Evolutionary conservation across 805 yeast genomes (phyloP), one percentile per base, ranked within the genome.

Genomic region (Zygotorulaspora danielsina): DNA sequence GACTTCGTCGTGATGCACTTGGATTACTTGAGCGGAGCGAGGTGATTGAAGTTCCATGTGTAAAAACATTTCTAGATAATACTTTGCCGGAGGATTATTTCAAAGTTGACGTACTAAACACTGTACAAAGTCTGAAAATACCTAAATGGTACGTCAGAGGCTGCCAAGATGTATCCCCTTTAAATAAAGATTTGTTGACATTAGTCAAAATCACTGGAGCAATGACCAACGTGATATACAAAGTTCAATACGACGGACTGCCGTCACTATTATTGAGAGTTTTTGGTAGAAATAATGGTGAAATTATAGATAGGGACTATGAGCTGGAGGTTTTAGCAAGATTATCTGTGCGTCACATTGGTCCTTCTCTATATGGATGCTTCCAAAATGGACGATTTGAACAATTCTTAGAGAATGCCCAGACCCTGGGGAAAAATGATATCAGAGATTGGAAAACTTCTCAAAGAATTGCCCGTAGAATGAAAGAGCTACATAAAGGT

Each of bases 311-410:
- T 61, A 70, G 98, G 52, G 83, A 84, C 15, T 70, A 72, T 45
- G 98, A 93, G 61, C 72, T 93, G 49, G 70, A 73, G 37, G 75
- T 82, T 2, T 69, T 93, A 41, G 75, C 78, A 18, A 78, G 93
- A 56, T 71, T 93, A 45, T 81, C 95, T 1, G 68, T 70, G 35
- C 79, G 80, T 49, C 78, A 78, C 40, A 90, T 93, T 46, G 98
- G 98, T 0, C 96, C 98, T 1, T 75, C 79, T 45, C 64, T 93
- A 36, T 69, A 85, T 55, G 98, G 98, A 2, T 86, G 90, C 33
- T 93, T 93, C 61, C 67, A 78, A 31, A 93, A 93, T 59, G 98
- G 98, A 35, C 71, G 98, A 46, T 82, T 93, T 52, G 98, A 93
- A 65, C 97, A 93, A 64, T 93, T 82, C 54, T 67, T 93, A 47